Base-by-base conservation (phyloP, 257 asterid species). In the Oldenlandia corymbosa region DNA sequence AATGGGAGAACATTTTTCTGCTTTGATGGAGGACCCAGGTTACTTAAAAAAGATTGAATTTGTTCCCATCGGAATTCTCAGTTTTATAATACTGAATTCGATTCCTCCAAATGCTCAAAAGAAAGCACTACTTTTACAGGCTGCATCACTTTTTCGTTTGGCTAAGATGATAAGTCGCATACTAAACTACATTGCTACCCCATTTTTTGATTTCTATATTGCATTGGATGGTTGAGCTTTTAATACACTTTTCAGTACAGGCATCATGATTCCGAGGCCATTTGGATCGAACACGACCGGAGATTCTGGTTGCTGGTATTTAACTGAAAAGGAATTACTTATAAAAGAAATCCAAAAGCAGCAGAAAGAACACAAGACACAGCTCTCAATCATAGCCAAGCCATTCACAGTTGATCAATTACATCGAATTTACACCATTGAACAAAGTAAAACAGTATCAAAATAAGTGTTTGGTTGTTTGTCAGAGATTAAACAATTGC, bases 11-110 rank as follows among this genome's bases (percentile, higher is more conserved):
- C 6, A 34, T 34, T 34, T 9, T 81, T 78, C 85, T 71, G 75
- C 77, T 36, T 41, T 62, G 75, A 87, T 84, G 90, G 96, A 70
- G 59, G 41, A 64, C 70, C 34, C 2, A 2, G 71, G 72, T 68
- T 66, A 60, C 87, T 77, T 71, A 81, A 75, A 81, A 76, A 76
- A 76, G 75, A 77, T 67, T 75, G 88, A 84, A 86, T 78, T 58
- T 80, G 81, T 84, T 81, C 89, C n/a, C 78, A 13, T 62, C 45
- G 65, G 78, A 74, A 79, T 70, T 69, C 69, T 73, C 68, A 16
- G 1, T 13, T 34, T 34, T 3, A 34, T 34, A 65, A 58, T 76
- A 67, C 63, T 48, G 36, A 39, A 36, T 67, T 75, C 58, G 79
- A 72, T 75, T 85, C 79, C 76, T 43, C 42, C 45, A 6, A 11